Percentiles rank a stretch among this genome's conserved stretches.
phyloP scores from a whole-genome alignment of 495 filamentous ascomycete species.

The Durotheca rogersii region DNA sequence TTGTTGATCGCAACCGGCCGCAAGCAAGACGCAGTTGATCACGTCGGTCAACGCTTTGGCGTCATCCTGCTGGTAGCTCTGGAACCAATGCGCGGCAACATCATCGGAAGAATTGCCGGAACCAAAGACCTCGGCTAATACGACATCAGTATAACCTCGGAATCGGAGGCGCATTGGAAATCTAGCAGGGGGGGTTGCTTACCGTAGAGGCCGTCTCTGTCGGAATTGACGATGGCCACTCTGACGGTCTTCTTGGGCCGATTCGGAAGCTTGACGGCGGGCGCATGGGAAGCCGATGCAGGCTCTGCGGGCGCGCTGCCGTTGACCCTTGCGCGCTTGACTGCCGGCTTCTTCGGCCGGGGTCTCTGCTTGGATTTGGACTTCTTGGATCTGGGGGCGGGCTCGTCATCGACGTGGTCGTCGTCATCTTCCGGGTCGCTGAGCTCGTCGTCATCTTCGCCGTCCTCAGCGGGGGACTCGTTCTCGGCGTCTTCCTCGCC shows the following conservation, averaged over 20 bases:
- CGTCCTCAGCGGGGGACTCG: slow-evolving; percentile 55
- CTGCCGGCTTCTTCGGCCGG: slow-evolving; percentile 57
- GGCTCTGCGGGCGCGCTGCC: slow-evolving; percentile 53
- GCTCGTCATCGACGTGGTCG: slow-evolving; percentile 44
- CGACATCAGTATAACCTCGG: background rate
- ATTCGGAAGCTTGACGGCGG: slow-evolving; percentile 56
- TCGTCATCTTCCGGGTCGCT: slow-evolving; percentile 46
- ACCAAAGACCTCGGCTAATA: slow-evolving; percentile 76
- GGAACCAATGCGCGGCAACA: slow-evolving; percentile 78
- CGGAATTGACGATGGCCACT: slow-evolving; percentile 49
- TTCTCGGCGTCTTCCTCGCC: slow-evolving; percentile 55
- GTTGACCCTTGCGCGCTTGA: slow-evolving; percentile 76
- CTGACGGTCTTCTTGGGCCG: slow-evolving; percentile 61
- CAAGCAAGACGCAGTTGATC: slow-evolving; percentile 83
- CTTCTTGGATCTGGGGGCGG: slow-evolving; percentile 30
- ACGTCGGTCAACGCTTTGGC: slow-evolving; percentile 72
- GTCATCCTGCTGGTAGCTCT: slow-evolving; percentile 67
- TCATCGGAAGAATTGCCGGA: slow-evolving; percentile 67
- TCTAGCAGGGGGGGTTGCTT: slow-evolving; percentile 30
- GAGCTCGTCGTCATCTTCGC: slow-evolving; percentile 49
- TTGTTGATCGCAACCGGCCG: slow-evolving; percentile 73
- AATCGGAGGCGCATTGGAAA: too few relatives aligned
- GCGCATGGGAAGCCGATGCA: slow-evolving; percentile 27
- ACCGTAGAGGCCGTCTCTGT: slow-evolving; percentile 78
- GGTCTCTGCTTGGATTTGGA: slow-evolving; percentile 38